Evolutionary conservation across 2,329 filamentous ascomycete species (phyloP).

Genomic region (Talaromyces sp.): DNA sequence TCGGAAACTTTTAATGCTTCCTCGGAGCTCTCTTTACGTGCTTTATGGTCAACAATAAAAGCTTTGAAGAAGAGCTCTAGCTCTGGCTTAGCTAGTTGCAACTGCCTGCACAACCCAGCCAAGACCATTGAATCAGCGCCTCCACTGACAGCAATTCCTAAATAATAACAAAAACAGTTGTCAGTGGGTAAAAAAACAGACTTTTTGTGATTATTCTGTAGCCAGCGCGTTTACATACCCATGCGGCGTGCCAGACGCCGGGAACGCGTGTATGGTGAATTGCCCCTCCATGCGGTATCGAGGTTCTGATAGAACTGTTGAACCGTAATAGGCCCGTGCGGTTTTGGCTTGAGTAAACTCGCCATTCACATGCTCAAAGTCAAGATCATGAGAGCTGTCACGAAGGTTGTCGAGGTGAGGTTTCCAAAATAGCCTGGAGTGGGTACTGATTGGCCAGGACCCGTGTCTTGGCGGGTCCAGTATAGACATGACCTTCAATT

Average conservation of each 20-base stretch:
- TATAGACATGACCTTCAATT: neutral
- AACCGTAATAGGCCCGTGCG: slow-evolving; percentile 17
- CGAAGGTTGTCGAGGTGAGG: neutral
- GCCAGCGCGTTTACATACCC: slow-evolving; percentile 27
- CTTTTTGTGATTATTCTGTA: slow-evolving; percentile 15
- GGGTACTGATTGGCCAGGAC: neutral
- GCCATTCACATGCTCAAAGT: slow-evolving; percentile 8
- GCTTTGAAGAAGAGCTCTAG: slow-evolving; percentile 38
- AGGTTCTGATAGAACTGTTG: slow-evolving; percentile 25
- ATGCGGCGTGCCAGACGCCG: slow-evolving; percentile 8
- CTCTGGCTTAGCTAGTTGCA: slow-evolving; percentile 26
- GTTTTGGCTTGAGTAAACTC: slow-evolving; percentile 1
- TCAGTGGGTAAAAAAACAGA: neutral
- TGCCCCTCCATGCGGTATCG: slow-evolving; percentile 22
- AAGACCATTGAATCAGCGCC: slow-evolving; percentile 98
- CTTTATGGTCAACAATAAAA: slow-evolving; percentile 57
- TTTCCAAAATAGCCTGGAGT: neutral
- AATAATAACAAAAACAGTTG: neutral
- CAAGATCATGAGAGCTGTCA: neutral
- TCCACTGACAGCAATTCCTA: slow-evolving; percentile 78
- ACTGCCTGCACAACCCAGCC: slow-evolving; percentile 61
- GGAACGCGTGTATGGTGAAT: slow-evolving; percentile 1
- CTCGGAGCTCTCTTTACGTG: slow-evolving; percentile 48
- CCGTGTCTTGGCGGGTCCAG: neutral
- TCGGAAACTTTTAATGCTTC: slow-evolving; percentile 49